These are phyloP conservation scores for Solanum medicagineum DNA, from an alignment of 257 asterid genomes.

Conservation along the genomic window DNA sequence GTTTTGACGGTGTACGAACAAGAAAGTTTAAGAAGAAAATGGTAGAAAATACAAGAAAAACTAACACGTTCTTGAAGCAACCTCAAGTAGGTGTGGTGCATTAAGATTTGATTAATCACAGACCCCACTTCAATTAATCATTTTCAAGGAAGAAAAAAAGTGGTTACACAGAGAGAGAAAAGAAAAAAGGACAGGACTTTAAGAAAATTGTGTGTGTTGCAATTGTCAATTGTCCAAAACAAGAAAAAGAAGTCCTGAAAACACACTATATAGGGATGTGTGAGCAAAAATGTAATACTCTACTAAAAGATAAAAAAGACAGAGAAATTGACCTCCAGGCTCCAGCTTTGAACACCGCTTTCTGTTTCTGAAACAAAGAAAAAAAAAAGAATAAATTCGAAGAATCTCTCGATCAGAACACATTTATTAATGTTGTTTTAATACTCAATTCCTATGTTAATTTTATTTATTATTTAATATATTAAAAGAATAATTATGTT, in stretches of 20 bases:
- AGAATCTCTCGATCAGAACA: not conserved
- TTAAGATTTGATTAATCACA: not conserved
- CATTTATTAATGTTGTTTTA: not conserved
- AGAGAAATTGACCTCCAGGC: not conserved
- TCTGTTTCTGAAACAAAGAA: not conserved
- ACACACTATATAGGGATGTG: not conserved
- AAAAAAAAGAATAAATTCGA: not conserved
- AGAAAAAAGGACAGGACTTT: not conserved
- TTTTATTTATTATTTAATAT: too few relatives aligned
- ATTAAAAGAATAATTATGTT: too few relatives aligned
- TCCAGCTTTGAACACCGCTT: not conserved
- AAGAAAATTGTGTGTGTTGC: not conserved
- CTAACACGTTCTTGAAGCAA: not conserved
- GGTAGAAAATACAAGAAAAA: not conserved
- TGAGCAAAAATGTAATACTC: not conserved
- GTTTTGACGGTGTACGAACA: not conserved
- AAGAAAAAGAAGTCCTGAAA: not conserved
- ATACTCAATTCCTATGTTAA: not conserved
- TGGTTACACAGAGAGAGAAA: not conserved
- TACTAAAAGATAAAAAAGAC: not conserved
- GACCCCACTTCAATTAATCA: conserved; percentile 8
- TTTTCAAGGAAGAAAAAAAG: not conserved
- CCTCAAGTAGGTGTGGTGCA: not conserved
- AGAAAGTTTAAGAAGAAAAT: not conserved
- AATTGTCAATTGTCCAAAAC: not conserved